Evolutionary conservation across 2,329 filamentous ascomycete genomes (phyloP).

Genomic region (Xylariaceae sp.): DNA sequence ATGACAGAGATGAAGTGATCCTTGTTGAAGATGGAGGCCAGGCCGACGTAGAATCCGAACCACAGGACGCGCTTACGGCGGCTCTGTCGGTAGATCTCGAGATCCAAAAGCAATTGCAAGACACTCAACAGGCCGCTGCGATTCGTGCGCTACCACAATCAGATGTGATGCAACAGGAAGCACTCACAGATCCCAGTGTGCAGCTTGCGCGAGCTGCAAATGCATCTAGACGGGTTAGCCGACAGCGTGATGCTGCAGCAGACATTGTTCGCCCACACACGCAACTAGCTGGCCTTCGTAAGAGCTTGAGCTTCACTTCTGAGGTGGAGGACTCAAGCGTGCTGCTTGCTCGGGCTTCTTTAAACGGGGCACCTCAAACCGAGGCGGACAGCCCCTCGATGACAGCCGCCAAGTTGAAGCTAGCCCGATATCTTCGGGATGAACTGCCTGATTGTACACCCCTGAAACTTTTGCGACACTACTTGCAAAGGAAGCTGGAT

Average conservation of each 20-base stretch:
- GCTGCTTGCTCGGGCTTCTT: slow-evolving; percentile 31
- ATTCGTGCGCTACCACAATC: slow-evolving; percentile 6
- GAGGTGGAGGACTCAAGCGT: slow-evolving; percentile 30
- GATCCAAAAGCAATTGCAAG: slow-evolving; percentile 8
- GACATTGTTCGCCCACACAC: slow-evolving; percentile 11
- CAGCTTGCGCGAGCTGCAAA: slow-evolving; percentile 32
- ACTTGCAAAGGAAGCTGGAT: slow-evolving; percentile 53
- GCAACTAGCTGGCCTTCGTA: slow-evolving; percentile 11
- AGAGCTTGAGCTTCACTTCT: slow-evolving; percentile 14
- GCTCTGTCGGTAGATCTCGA: slow-evolving; percentile 13
- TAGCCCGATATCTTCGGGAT: slow-evolving; percentile 50
- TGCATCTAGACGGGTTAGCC: slow-evolving; percentile 17
- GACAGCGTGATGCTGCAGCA: slow-evolving; percentile 11
- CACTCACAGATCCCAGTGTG: slow-evolving; percentile 28
- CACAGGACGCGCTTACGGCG: slow-evolving; percentile 1
- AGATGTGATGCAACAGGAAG: slow-evolving; percentile 1
- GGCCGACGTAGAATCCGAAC: slow-evolving; percentile 1
- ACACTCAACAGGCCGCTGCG: slow-evolving; percentile 5
- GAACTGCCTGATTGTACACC: slow-evolving; percentile 56
- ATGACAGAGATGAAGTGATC: slow-evolving; percentile 5
- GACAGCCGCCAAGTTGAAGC: slow-evolving; percentile 47
- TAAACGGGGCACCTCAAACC: slow-evolving; percentile 27
- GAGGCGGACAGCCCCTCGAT: slow-evolving; percentile 36
- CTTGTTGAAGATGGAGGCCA: slow-evolving; percentile 7
- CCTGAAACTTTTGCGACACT: slow-evolving; percentile 55